Evolutionary conservation across 192 early-diverging fungal species (phyloP), one percentile per base, ranked within the genome.

Genomic region (Lobulomyces angularis): DNA sequence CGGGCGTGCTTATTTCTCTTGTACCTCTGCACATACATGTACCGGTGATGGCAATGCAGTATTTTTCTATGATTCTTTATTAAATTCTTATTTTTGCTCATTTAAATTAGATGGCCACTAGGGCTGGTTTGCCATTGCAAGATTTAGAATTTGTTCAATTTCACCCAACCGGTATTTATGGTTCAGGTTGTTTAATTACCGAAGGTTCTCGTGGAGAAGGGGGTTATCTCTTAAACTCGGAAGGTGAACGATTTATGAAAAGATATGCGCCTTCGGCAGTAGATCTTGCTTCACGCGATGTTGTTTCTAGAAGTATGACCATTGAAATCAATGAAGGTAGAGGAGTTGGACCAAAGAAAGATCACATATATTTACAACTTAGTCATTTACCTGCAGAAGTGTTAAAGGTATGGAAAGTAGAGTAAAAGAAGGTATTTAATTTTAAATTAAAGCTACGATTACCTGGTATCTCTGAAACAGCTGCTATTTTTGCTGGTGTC

Each of bases 141-240:
- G 94, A 97, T 64, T 65, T 97, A 41, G 94, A 97, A 67, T 95
- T 95, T 58, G 89, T 97, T 22, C 94, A 97, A 67, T 97, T 97
- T 80, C 94, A 97, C 61, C 94, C 94, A 37, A 94, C 90, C 30
- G 94, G 94, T 58, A 93, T 97, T 61, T 97, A 97, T 63, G 90
- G 90, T 44, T 85, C 90, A 40, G 94, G 94, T 14, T 95, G 91
- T 56, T 65, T 95, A 47, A 95, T 98, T 60, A 95, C 94, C 14
- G 94, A 98, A 63, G 90, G 87, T 28, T 57, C 84, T 41, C 87
- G 90, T 65, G 91, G 94, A 59, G 94, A 95, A 74, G 90, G 94
- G 55, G 94, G 94, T 41, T 87, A 88, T 60, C 59, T 98, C 51
- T 64, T 98, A 56, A 98, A 98, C 80, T 77, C 80, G 32, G 62